Evolutionary conservation across 352 stramenopile species (phyloP), one percentile per base, ranked within the genome.

Genomic region (Elongisporangium prolatum): DNA sequence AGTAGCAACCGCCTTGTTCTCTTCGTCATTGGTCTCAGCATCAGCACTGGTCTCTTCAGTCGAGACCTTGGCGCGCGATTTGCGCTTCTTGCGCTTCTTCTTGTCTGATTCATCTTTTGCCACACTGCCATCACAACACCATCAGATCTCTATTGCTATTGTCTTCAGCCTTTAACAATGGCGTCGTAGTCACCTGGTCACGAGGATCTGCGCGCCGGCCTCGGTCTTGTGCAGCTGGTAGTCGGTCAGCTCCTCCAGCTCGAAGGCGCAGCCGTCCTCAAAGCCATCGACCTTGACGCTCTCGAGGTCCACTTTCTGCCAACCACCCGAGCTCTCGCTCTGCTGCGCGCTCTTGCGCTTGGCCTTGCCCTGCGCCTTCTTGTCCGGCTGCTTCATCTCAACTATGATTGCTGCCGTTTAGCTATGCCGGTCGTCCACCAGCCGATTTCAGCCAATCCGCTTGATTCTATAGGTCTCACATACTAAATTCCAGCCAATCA

Each of bases 191-290:
- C 60, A 67, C 56, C 59, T 74, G 50, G 69, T 57, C 7, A 87
- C 63, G 25, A 95, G 58, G 22, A 91, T 71, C 53, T 86, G 74
- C 20, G 69, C 74, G 48, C 84, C 83, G 21, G 69, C 68, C 25
- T 77, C 80, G 17, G 74, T 74, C 52, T 67, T 71, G 60, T 92
- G 63, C 14, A 93, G 56, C 44, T 61, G 72, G 56, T 95, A 93
- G 47, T 90, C 76, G 72, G 81, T 92, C 25, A 95, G 81, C 64
- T 94, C 86, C 59, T 95, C 86, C 48, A 95, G 52, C 48, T 93
- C 84, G 38, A 91, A 93, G 25, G 80, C 81, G 48, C 76, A 90
- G 52, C 86, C 86, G 58, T 95, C 86, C 50, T 91, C 84, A 61
- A 94, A 95, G 22, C 86, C 86, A 28, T 95, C 75, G 52, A 95